phyloP scores from a whole-genome alignment of 768 basidiomycete genomes.

The Boletus bicolor region DNA sequence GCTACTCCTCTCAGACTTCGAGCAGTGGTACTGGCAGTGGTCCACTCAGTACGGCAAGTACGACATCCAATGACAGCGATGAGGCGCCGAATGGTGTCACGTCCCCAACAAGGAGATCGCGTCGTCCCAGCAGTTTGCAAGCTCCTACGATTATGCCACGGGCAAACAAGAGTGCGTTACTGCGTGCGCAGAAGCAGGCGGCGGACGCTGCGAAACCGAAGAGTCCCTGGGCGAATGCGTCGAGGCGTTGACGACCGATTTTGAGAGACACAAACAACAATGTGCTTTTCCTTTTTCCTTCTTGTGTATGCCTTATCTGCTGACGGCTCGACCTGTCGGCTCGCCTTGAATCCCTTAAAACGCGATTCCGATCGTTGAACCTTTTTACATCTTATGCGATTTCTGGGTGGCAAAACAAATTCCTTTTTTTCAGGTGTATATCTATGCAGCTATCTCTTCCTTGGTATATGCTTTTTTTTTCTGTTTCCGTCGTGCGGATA shows the following conservation, averaged over 20 bases:
- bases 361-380: constrained; percentile 17
- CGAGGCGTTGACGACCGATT: constrained; percentile 18
- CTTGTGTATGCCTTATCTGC: constrained; percentile 21
- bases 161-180: constrained; percentile 68
- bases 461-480: background rate
- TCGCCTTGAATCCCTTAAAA: constrained; percentile 10
- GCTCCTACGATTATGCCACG: constrained; percentile 65
- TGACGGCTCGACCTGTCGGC: constrained; percentile 1
- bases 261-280: background rate
- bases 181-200: constrained; percentile 67
- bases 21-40: constrained; percentile 24
- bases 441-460: constrained; percentile 13
- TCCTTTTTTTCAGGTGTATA: constrained; percentile 3
- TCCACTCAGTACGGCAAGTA: constrained; percentile 28
- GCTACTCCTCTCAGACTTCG: constrained; percentile 28
- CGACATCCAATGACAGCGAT: constrained; percentile 23
- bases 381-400: constrained; percentile 14
- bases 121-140: constrained; percentile 56
- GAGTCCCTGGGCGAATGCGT: constrained; percentile 33
- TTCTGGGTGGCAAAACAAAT: constrained; percentile 15
- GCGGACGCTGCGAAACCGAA: constrained; percentile 30
- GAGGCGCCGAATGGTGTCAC: constrained; percentile 16
- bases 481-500: constrained; percentile 8
- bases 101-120: constrained; percentile 31
- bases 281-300: background rate